phyloP scores from a whole-genome alignment of 805 yeast genomes.

The Yamadazyma ubonensis region DNA sequence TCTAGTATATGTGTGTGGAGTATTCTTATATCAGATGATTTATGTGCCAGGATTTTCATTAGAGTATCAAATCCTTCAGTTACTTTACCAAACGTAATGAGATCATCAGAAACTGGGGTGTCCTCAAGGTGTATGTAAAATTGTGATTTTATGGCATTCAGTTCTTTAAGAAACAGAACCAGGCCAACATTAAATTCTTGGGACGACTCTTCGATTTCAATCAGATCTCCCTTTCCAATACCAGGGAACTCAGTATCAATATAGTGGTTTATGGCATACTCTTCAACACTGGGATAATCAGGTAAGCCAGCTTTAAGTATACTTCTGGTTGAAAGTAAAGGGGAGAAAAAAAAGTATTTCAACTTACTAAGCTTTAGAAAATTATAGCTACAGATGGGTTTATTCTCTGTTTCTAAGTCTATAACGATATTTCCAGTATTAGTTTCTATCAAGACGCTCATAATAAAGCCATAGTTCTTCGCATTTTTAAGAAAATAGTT shows the following conservation, averaged over 20 bases:
- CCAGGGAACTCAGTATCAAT: constrained; percentile 12
- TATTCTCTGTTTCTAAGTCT: constrained; percentile 38
- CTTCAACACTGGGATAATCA: constrained; percentile 31
- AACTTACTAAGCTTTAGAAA: constrained; percentile 55
- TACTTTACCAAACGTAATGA: constrained; percentile 45
- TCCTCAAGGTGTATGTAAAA: constrained; percentile 15
- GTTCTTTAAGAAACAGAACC: constrained; percentile 14
- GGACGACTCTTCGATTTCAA: neutral
- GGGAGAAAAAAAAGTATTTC: constrained; percentile 51
- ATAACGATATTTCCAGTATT: constrained; percentile 47
- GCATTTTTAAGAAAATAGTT: neutral
- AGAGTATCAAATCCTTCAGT: constrained; percentile 50
- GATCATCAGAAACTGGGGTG: neutral
- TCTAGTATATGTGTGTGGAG: constrained; percentile 49
- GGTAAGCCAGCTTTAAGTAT: constrained; percentile 42
- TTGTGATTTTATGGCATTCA: constrained; percentile 9
- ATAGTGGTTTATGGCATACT: constrained; percentile 9
- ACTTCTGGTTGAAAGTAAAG: constrained; percentile 31
- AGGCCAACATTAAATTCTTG: constrained; percentile 4
- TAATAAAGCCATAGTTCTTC: constrained; percentile 12
- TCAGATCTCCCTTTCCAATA: neutral
- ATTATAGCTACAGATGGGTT: constrained; percentile 41
- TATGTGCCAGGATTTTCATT: constrained; percentile 38
- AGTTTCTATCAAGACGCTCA: constrained; percentile 43
- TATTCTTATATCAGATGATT: constrained; percentile 39